Evolutionary conservation across 495 filamentous ascomycete genomes (phyloP).

Genomic region (Daldinia vernicosa): DNA sequence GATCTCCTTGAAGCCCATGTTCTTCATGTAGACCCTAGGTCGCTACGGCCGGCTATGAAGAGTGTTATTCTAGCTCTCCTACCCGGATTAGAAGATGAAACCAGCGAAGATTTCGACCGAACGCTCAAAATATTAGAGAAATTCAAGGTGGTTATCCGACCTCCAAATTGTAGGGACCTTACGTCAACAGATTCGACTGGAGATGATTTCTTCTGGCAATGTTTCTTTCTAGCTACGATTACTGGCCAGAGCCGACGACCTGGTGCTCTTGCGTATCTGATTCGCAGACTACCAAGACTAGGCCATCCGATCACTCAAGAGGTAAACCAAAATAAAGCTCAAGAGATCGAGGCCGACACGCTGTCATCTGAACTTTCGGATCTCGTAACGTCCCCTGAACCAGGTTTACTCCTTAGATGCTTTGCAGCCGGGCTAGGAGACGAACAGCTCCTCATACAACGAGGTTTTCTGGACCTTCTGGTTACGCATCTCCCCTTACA

Average conservation of each 20-base stretch:
- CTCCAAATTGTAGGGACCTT: conserved; percentile 54
- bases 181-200: conserved; percentile 65
- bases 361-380: conserved; percentile 63
- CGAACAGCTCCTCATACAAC: conserved; percentile 88
- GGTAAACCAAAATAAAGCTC: conserved; percentile 23
- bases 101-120: conserved; percentile 94
- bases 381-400: conserved; percentile 89
- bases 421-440: conserved; percentile 91
- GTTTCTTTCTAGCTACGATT: conserved; percentile 91
- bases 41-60: conserved; percentile 87
- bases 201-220: conserved; percentile 97
- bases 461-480: conserved; percentile 91
- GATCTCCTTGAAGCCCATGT: conserved; percentile 84
- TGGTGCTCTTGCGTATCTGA: conserved; percentile 86
- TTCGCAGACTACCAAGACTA: conserved; percentile 79
- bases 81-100: conserved; percentile 93
- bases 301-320: conserved; percentile 53
- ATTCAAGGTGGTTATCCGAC: conserved; percentile 73
- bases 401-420: conserved; percentile 86
- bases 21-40: conserved; percentile 70
- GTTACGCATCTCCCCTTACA: conserved; percentile 92
- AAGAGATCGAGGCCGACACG: conserved; percentile 37
- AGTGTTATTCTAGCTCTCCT: conserved; percentile 84
- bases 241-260: conserved; percentile 84
- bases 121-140: conserved; percentile 80